Percentiles rank a stretch among this genome's conserved stretches.
These are phyloP conservation scores for Chaetomium olivaceum DNA, from an alignment of 2,329 filamentous ascomycete species.

Conservation along the genomic window DNA sequence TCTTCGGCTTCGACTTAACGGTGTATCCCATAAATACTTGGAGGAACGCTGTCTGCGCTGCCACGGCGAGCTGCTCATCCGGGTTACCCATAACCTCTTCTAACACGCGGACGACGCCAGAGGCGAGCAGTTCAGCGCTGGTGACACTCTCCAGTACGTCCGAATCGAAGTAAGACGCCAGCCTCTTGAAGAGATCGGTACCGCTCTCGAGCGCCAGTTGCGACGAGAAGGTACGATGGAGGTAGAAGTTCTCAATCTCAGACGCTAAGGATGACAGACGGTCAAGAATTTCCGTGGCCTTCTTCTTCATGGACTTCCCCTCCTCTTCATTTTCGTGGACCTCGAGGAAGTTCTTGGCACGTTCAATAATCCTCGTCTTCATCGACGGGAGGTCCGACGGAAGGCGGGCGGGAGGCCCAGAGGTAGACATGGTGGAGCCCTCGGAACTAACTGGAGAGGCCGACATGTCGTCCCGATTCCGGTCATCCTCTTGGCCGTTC, in stretches of 20 bases:
- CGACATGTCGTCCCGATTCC: constrained; percentile 58
- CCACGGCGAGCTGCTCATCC: constrained; percentile 59
- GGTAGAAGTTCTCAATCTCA: constrained; percentile 72
- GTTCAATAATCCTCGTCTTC: constrained; percentile 70
- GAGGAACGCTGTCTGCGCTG: constrained; percentile 80
- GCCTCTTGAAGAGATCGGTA: constrained; percentile 66
- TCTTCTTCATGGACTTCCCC: constrained; percentile 72
- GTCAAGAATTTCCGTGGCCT: constrained; percentile 73
- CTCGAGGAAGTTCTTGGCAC: constrained; percentile 82
- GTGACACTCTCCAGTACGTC: constrained; percentile 92
- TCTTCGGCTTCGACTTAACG: constrained; percentile 65
- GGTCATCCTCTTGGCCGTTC: constrained; percentile 51
- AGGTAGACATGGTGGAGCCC: constrained; percentile 64
- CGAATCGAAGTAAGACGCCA: constrained; percentile 83
- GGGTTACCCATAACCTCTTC: constrained; percentile 78
- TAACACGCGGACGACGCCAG: constrained; percentile 81
- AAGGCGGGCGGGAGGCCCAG: constrained; percentile 53
- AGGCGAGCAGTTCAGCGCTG: constrained; percentile 89
- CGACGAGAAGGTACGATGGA: constrained; percentile 50
- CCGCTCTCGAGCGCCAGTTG: constrained; percentile 54
- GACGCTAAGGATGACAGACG: constrained; percentile 70
- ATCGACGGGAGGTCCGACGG: constrained; percentile 56
- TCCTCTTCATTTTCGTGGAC: constrained; percentile 75
- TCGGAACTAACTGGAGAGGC: constrained; percentile 68
- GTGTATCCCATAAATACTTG: constrained; percentile 86